These are phyloP conservation scores for Volvox reticuliferus DNA, from an alignment of 139 green algal genomes.

Conservation along the genomic window DNA sequence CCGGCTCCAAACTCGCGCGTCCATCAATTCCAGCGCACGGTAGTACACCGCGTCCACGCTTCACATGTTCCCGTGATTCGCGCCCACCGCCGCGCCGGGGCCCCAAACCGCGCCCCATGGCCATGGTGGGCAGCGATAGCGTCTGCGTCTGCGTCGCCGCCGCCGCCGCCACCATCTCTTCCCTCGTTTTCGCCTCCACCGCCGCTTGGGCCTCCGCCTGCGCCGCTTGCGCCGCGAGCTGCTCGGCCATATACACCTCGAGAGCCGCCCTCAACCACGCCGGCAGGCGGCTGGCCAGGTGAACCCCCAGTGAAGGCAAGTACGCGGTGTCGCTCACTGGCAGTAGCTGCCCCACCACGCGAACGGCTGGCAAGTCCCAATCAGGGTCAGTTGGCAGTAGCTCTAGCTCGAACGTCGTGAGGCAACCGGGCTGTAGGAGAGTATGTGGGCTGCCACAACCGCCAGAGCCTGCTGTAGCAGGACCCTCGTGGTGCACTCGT, in stretches of 20 bases:
- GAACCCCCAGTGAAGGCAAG: constrained; percentile 35
- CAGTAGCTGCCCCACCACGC: constrained; percentile 38
- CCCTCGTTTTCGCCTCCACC: background rate
- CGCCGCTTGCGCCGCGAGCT: constrained; percentile 43
- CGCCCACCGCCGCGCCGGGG: background rate
- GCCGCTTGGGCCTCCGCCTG: constrained; percentile 26
- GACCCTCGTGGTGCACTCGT: background rate
- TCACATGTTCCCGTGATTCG: too few species aligned
- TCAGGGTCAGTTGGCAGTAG: constrained; percentile 41
- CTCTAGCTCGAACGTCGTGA: constrained; percentile 46
- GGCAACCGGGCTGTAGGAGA: constrained; percentile 6
- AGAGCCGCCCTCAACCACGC: background rate
- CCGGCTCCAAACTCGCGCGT: background rate
- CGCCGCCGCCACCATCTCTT: background rate
- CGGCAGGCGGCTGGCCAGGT: constrained; percentile 27
- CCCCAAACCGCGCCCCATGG: background rate
- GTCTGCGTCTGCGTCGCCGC: background rate
- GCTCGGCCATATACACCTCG: background rate
- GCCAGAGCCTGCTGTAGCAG: background rate
- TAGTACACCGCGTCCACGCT: background rate
- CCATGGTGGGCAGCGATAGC: background rate
- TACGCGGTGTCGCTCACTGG: background rate
- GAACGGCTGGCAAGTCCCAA: constrained; percentile 24
- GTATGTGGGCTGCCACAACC: too few species aligned
- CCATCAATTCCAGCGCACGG: background rate